Conservation (phyloP, 352 stramenopile genomes). For the Phytophthora ramorum region DNA sequence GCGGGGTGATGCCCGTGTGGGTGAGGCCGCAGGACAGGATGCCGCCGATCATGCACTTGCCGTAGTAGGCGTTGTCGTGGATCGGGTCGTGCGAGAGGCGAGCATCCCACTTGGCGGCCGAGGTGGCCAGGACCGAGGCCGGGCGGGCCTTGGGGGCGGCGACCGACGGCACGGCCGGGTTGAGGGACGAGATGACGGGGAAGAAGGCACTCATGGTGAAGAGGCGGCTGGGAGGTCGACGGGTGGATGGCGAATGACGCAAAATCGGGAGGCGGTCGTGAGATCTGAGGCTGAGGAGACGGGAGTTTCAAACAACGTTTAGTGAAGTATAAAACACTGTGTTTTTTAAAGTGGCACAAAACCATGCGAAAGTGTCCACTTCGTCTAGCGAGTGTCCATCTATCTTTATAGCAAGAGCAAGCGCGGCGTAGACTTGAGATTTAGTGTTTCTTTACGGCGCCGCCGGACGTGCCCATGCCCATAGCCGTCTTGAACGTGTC, state of each 20-base stretch:
- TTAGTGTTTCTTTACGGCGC: constrained; percentile 66
- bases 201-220: constrained; percentile 79
- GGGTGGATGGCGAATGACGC: constrained; percentile 75
- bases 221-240: constrained; percentile 39
- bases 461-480: constrained; percentile 92
- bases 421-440: not conserved
- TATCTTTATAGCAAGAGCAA: constrained; percentile 9
- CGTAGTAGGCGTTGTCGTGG: constrained; percentile 93
- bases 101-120: constrained; percentile 82
- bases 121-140: constrained; percentile 73
- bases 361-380: not conserved
- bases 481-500: constrained; percentile 95
- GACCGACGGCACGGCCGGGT: constrained; percentile 56
- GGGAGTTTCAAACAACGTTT: constrained; percentile 43
- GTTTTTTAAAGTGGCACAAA: not conserved
- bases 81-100: constrained; percentile 80
- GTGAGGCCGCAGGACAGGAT: constrained; percentile 94
- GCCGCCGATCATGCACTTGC: constrained; percentile 95
- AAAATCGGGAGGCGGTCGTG: constrained; percentile 13
- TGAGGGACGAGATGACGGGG: constrained; percentile 75
- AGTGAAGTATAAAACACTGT: constrained; percentile 1
- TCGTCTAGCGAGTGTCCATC: not conserved
- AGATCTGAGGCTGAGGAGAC: constrained; percentile 29
- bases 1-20: constrained; percentile 92
- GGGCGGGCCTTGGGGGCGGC: constrained; percentile 41